Conservation (phyloP, 345 rosid genomes). For the Sonneratia caseolaris region DNA sequence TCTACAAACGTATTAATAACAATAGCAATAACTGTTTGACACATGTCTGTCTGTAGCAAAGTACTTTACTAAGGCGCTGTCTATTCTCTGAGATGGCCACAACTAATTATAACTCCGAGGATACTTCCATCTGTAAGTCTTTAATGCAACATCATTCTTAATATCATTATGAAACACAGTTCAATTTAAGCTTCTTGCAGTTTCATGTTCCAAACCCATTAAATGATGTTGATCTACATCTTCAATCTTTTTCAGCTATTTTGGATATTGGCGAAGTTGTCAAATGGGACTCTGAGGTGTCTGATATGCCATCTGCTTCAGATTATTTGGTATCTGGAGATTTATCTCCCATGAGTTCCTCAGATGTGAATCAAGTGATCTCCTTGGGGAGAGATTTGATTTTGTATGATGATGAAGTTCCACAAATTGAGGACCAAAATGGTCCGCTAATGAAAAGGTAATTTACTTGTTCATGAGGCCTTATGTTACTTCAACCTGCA, state of each 20-base stretch:
- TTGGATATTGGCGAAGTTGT: background rate
- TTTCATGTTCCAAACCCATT: background rate
- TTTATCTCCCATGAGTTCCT: background rate
- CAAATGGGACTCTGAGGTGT: background rate
- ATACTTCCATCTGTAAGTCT: background rate
- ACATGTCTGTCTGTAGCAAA: background rate
- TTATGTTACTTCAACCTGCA: background rate
- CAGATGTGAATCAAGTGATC: background rate
- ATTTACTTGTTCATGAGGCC: background rate
- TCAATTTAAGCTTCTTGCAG: background rate
- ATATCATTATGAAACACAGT: background rate
- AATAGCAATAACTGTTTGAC: background rate
- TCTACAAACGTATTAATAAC: background rate
- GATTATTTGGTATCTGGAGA: background rate
- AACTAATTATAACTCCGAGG: background rate
- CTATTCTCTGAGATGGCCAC: constrained; percentile 3
- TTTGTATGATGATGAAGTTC: background rate
- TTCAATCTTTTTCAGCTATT: background rate
- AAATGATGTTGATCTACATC: background rate
- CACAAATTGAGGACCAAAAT: background rate
- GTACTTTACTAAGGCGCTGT: background rate
- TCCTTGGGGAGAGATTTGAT: background rate
- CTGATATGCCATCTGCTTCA: background rate
- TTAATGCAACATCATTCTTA: background rate
- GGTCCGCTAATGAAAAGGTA: constrained; percentile 2